phyloP scores from a whole-genome alignment of 1,284 basidiomycete genomes.

The Takashimella koratensis region DNA sequence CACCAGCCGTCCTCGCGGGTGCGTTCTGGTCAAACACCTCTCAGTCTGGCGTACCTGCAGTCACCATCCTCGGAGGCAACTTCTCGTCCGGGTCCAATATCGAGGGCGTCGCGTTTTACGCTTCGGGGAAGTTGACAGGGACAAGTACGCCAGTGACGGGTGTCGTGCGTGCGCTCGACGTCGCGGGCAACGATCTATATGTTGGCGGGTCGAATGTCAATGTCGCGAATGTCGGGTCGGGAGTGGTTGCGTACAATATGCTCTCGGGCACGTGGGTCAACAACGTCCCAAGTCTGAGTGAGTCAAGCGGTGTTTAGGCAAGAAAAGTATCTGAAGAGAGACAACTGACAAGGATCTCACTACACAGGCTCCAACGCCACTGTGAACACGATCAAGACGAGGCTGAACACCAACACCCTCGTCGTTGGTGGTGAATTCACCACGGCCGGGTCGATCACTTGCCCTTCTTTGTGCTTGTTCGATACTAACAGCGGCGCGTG shows the following conservation, averaged over 20 bases:
- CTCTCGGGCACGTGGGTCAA: slow-evolving; percentile 59
- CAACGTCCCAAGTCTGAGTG: slow-evolving; percentile 58
- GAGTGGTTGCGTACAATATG: slow-evolving; percentile 76
- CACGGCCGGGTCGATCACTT: slow-evolving; percentile 69
- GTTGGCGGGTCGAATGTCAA: slow-evolving; percentile 63
- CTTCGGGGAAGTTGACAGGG: slow-evolving; percentile 58
- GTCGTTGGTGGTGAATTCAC: slow-evolving; percentile 83
- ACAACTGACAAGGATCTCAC: background rate
- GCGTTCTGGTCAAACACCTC: slow-evolving; percentile 84
- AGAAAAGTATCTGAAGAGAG: slow-evolving; percentile 7
- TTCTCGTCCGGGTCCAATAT: slow-evolving; percentile 58
- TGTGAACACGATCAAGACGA: slow-evolving; percentile 69
- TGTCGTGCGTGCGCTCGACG: slow-evolving; percentile 66
- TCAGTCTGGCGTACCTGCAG: slow-evolving; percentile 54
- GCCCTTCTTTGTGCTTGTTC: slow-evolving; percentile 76
- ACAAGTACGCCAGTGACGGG: slow-evolving; percentile 57
- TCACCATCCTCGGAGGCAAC: slow-evolving; percentile 84
- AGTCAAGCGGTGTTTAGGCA: slow-evolving; percentile 13
- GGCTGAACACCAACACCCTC: slow-evolving; percentile 63
- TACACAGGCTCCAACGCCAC: slow-evolving; percentile 29
- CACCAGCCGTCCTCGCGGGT: slow-evolving; percentile 79
- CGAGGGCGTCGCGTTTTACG: slow-evolving; percentile 70
- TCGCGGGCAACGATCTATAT: slow-evolving; percentile 62
- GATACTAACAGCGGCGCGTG: slow-evolving; percentile 68
- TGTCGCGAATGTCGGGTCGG: slow-evolving; percentile 52